A percentile compares a stretch with the other conserved stretches of the same genome.
Evolutionary conservation across 1,284 basidiomycete genomes (phyloP).

Genomic region (Acaromyces ingoldii): DNA sequence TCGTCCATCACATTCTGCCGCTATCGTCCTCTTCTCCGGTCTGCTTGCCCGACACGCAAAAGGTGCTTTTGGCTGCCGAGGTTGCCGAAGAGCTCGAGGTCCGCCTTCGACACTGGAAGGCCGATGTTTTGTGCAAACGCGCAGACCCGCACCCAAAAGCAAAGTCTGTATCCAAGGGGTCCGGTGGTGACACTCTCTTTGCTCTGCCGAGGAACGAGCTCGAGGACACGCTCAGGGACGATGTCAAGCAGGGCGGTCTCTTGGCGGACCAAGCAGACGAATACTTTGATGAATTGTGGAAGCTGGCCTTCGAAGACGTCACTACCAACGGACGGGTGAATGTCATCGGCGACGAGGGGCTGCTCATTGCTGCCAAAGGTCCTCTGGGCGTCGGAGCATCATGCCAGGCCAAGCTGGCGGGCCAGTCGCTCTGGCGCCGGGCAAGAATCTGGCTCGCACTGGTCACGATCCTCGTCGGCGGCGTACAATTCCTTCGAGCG

Average conservation of each 20-base stretch:
- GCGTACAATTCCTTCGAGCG: constrained; percentile 13
- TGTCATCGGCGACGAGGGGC: neutral
- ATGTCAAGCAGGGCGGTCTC: neutral
- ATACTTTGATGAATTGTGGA: constrained; percentile 39
- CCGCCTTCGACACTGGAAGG: constrained; percentile 35
- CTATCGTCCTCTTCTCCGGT: constrained; percentile 16
- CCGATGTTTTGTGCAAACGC: constrained; percentile 31
- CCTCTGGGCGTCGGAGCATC: neutral
- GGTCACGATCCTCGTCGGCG: neutral
- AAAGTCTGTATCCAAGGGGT: neutral
- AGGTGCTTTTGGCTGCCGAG: constrained; percentile 41
- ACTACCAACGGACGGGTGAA: constrained; percentile 4
- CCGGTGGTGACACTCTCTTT: neutral
- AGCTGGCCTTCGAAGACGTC: constrained; percentile 39
- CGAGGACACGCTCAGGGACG: neutral
- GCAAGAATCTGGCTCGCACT: neutral
- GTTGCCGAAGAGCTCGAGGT: constrained; percentile 25
- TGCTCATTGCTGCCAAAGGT: neutral
- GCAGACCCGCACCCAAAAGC: no score
- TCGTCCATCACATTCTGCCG: constrained; percentile 22
- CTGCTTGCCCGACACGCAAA: constrained; percentile 45
- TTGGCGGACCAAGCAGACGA: constrained; percentile 7
- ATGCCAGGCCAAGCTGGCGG: neutral
- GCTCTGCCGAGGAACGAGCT: neutral
- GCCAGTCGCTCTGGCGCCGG: neutral